Percentiles rank a stretch among this genome's conserved stretches.
Evolutionary conservation across 139 green algal genomes (phyloP).

Genomic region (Deuterostichococcus epilithicus): DNA sequence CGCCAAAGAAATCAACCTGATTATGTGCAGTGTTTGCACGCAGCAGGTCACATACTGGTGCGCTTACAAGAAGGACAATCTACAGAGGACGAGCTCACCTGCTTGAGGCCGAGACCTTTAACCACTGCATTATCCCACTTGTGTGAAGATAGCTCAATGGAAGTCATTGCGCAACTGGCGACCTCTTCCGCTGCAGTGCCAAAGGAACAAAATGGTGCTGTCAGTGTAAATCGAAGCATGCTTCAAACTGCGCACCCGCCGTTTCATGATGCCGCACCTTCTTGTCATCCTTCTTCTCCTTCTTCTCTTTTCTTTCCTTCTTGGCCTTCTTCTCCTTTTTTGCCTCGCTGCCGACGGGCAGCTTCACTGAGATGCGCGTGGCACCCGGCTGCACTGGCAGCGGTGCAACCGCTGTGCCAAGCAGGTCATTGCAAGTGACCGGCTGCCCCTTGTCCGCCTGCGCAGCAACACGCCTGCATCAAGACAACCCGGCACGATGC

Average conservation of each 20-base stretch:
- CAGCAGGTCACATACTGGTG: too few relatives aligned
- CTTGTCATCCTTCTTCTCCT: background rate
- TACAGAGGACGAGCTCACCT: too few relatives aligned
- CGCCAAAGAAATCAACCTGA: too few relatives aligned
- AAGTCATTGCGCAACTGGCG: background rate
- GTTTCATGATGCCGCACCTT: background rate
- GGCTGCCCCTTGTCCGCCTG: background rate
- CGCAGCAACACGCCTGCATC: too few relatives aligned
- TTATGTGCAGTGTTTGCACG: too few relatives aligned
- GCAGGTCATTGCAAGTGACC: background rate
- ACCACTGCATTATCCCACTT: too few relatives aligned
- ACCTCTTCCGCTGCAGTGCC: background rate
- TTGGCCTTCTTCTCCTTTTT: background rate
- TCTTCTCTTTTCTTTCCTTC: background rate
- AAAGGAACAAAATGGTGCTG: background rate
- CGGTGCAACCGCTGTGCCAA: background rate
- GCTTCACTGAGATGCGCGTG: background rate
- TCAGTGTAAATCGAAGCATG: too few relatives aligned
- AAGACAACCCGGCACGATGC: too few relatives aligned
- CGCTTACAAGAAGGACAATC: too few relatives aligned
- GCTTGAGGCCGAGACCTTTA: too few relatives aligned
- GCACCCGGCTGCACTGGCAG: background rate
- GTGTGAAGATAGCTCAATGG: background rate
- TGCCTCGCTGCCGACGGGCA: background rate
- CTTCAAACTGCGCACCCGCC: too few relatives aligned